Percentiles rank a stretch among this genome's conserved stretches.
Conservation (phyloP, 306 rosid genomes). For the Pyrus betulifolia region DNA sequence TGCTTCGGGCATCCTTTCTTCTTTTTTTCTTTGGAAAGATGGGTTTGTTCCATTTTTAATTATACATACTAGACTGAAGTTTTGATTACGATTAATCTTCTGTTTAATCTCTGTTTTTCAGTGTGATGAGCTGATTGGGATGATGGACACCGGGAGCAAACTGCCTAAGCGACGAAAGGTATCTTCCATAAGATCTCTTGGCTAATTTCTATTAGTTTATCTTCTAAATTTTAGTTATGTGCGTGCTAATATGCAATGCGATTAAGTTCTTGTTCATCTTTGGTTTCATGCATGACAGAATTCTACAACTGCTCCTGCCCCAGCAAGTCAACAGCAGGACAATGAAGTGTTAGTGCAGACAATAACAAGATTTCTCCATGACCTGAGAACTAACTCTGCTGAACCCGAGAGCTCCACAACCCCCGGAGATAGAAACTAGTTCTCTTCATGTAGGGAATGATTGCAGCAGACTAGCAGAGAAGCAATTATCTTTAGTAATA, state of each 20-base stretch:
- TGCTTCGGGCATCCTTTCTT: not conserved
- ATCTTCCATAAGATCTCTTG: not conserved
- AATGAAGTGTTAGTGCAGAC: conserved; percentile 27
- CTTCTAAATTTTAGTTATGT: not conserved
- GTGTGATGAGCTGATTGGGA: conserved; percentile 37
- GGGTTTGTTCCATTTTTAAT: no score
- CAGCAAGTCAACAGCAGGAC: conserved; percentile 2
- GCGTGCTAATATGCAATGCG: not conserved
- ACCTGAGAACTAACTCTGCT: conserved; percentile 15
- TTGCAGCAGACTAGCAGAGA: not conserved
- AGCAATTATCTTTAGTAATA: not conserved
- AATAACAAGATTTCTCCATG: conserved; percentile 35
- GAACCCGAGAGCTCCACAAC: not conserved
- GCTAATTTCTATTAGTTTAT: not conserved
- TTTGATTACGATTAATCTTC: not conserved
- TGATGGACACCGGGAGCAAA: conserved; percentile 17
- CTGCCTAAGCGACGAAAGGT: conserved; percentile 2
- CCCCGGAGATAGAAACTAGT: not conserved
- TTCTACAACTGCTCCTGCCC: not conserved
- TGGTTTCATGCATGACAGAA: conserved; percentile 5
- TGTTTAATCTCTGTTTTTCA: not conserved
- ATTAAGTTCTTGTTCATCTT: not conserved
- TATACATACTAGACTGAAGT: no score
- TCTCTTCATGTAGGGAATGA: not conserved
- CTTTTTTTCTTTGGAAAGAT: not conserved